Evolutionary conservation across 2,329 filamentous ascomycete species (phyloP), one percentile per base, ranked within the genome.

Genomic region (Mycosphaerella arachidis): DNA sequence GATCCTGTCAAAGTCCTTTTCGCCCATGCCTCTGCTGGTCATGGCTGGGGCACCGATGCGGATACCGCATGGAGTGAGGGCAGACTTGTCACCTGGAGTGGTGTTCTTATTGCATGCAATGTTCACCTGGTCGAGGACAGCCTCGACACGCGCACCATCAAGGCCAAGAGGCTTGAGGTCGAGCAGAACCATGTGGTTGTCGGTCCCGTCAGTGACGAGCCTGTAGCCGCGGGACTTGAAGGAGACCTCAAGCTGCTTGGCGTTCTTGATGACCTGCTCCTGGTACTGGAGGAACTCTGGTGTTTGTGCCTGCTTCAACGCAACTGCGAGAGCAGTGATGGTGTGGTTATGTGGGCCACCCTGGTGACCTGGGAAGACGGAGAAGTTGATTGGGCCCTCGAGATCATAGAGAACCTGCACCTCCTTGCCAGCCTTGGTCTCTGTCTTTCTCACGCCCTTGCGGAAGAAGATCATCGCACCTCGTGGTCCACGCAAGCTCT

Each of bases 381-480:
- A 97, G 78, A 95, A 92, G 82, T 99, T 99, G 83, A 99, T 99
- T 58, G 92, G 90, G 70, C 87, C 86, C 82, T 99, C 94, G 35
- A 99, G 86, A 73, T 99, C 92, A 76, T 97, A 99, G 71, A 92
- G 81, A 55, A 84, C 88, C 58, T 71, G 64, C 16, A 73, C 54
- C 82, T 93, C 85, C 80, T 96, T 93, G 72, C 92, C 92, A 63
- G 89, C 87, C 85, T 97, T 97, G 78, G 89, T 81, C 74, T 97
- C 91, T 57, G 89, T 89, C 72, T 89, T 91, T 73, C 93, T 90
- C 63, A 97, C 88, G 65, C 94, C 94, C 83, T 96, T 97, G 79
- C 94, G 91, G 87, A 92, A 99, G 86, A 99, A 99, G 81, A 99
- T 99, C 94, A 99, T 99, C 75, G 94, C 94, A 73, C 94, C 94